Evolutionary conservation across 176 grass and related monocot genomes (phyloP).

Genomic region (Carex scoparia): DNA sequence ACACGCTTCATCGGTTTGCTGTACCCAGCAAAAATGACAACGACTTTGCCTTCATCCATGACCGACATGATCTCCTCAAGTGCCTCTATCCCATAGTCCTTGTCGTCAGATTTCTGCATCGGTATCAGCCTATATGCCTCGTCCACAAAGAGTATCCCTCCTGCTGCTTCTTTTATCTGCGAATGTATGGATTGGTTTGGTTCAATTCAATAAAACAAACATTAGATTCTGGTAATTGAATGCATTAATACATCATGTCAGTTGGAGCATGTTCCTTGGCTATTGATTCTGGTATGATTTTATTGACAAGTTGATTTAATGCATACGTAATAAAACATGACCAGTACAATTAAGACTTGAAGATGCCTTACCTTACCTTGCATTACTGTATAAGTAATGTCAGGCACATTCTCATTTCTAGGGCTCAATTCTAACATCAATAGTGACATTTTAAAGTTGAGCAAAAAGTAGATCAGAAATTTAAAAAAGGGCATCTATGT

Average conservation of each 20-base stretch:
- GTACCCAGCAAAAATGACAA: constrained; percentile 92
- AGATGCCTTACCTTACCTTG: not conserved
- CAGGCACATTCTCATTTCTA: not conserved
- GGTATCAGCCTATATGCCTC: constrained; percentile 97
- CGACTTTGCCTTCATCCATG: constrained; percentile 86
- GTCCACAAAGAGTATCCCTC: constrained; percentile 90
- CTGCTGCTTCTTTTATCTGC: constrained; percentile 87
- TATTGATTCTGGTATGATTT: not conserved
- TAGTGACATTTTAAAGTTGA: not conserved
- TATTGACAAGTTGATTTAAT: not conserved
- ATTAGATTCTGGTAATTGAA: not conserved
- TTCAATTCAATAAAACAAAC: not conserved
- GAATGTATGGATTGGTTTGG: not conserved
- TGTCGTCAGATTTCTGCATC: constrained; percentile 54
- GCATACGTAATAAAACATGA: not conserved
- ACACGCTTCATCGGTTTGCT: constrained; percentile 87
- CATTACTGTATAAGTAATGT: not conserved
- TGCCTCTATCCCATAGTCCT: constrained; percentile 96
- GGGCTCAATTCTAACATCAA: not conserved
- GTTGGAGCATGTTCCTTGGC: not conserved
- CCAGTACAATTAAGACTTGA: not conserved
- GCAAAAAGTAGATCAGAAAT: not conserved
- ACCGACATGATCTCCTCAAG: constrained; percentile 99
- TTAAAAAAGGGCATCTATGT: constrained; percentile 5
- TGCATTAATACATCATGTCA: not conserved